Evolutionary conservation across 2,329 filamentous ascomycete species (phyloP).

Genomic region (Lachnellula hyalina): DNA sequence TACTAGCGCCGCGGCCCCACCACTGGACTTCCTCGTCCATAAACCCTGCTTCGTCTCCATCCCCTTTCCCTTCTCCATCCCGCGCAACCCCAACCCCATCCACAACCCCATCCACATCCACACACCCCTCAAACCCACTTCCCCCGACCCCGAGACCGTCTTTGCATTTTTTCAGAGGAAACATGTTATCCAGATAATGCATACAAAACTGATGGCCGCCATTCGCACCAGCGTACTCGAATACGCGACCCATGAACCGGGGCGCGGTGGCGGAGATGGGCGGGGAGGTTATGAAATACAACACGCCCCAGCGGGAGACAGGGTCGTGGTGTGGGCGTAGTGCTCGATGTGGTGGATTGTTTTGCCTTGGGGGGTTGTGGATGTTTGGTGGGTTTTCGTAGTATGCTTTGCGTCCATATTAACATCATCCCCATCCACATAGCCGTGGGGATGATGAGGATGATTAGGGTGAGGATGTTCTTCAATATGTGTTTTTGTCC

Average conservation of each 20-base stretch:
- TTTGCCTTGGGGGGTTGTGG: conserved; percentile 24
- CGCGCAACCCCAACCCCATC: conserved; percentile 17
- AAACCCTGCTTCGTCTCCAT: conserved; percentile 11
- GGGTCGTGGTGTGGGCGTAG: conserved; percentile 72
- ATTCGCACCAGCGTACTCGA: conserved; percentile 14
- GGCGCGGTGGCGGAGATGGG: conserved; percentile 7
- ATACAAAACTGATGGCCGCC: conserved; percentile 29
- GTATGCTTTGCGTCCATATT: not conserved
- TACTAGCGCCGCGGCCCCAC: not conserved
- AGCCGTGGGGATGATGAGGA: conserved; percentile 6
- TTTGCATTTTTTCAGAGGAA: conserved; percentile 16
- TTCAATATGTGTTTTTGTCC: conserved; percentile 9
- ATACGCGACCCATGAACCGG: conserved; percentile 28
- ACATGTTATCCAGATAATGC: conserved; percentile 33
- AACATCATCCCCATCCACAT: conserved; percentile 16
- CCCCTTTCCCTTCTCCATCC: conserved; percentile 12
- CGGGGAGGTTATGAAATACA: conserved; percentile 51
- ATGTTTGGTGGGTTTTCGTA: not conserved
- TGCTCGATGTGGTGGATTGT: conserved; percentile 72
- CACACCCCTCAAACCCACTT: conserved; percentile 14
- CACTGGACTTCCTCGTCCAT: conserved; percentile 19
- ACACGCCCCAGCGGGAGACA: conserved; percentile 67
- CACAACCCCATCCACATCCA: conserved; percentile 8
- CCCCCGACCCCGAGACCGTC: conserved; percentile 19
- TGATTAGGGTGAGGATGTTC: conserved; percentile 14